Conservation (phyloP, 2,329 filamentous ascomycete species). For the Diaporthe sp. region DNA sequence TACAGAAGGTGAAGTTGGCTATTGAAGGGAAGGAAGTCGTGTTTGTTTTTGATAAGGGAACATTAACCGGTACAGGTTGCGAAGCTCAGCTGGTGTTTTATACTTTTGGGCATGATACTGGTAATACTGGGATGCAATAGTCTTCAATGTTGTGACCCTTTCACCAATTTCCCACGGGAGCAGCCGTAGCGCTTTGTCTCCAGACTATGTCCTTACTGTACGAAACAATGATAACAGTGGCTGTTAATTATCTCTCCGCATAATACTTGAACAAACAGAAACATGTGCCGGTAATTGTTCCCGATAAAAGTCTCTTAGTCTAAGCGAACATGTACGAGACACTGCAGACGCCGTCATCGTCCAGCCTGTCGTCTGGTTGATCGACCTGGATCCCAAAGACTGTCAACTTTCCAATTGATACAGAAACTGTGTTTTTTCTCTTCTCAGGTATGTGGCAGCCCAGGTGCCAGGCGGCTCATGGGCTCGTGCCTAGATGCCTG, state of each 20-base stretch:
- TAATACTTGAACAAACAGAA: neutral
- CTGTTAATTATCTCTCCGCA: neutral
- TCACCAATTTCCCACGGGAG: neutral
- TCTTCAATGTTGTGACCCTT: neutral
- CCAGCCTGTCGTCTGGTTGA: too few relatives aligned
- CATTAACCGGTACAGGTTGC: neutral
- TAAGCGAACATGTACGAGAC: neutral
- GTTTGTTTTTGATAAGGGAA: neutral
- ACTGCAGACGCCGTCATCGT: too few relatives aligned
- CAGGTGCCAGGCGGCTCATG: too few relatives aligned
- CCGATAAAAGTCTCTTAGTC: neutral
- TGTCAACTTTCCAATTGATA: too few relatives aligned
- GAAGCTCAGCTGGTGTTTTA: neutral
- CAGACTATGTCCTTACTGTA: neutral
- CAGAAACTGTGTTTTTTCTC: too few relatives aligned
- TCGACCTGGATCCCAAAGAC: too few relatives aligned
- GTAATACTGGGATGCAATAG: neutral
- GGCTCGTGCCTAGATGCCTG: neutral
- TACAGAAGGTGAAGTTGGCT: neutral
- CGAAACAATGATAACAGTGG: neutral
- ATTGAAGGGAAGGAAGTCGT: neutral
- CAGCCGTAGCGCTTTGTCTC: neutral
- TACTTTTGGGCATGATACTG: neutral
- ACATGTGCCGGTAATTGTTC: neutral
- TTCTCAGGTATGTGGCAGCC: too few relatives aligned